Evolutionary conservation across 2,329 filamentous ascomycete species (phyloP), one percentile per base, ranked within the genome.

Genomic region (Dactylellina drechsleri): DNA sequence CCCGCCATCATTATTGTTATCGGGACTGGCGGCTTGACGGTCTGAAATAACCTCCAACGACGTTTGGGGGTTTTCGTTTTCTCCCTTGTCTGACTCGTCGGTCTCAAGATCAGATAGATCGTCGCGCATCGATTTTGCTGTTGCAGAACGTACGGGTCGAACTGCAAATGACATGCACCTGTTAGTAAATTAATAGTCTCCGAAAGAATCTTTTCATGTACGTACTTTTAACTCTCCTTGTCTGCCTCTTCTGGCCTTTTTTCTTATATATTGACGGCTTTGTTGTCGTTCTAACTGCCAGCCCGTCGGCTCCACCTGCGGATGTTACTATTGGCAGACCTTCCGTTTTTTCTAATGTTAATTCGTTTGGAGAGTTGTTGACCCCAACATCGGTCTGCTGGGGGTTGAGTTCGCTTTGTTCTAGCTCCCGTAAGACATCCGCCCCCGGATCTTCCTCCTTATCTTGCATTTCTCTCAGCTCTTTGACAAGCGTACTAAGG

Each of bases 201-300:
- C 6, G 31, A 36, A 36, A 36, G 31, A 36, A 36, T 10, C 31
- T 26, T 13, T 20, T 52, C 5, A 1, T 26, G 13, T 28, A 62
- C 57, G 36, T 67, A 74, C 70, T 74, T 41, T 59, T 74, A 23
- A 74, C 70, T 41, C 70, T 31, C n/a, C 61, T 61, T 28, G 70
- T 74, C 45, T 74, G 70, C 40, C 70, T 53, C 61, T 74, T 74
- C 16, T 67, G 62, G 15, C 70, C 70, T 28, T 74, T 74, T 43
- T 74, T 74, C 45, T 74, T 74, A 40, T 74, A 74, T 8, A 57
- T 43, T 15, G 50, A 54, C 13, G 12, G 68, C 20, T 54, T 67
- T 13, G 57, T 18, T 18, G 26, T 3, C 10, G 18, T 61, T 16
- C 41, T 61, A 16, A 23, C 50, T 8, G 20, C 49, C 4, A 15